Evolutionary conservation across 2,329 filamentous ascomycete genomes (phyloP).

Genomic region (Blastomyces percursus): DNA sequence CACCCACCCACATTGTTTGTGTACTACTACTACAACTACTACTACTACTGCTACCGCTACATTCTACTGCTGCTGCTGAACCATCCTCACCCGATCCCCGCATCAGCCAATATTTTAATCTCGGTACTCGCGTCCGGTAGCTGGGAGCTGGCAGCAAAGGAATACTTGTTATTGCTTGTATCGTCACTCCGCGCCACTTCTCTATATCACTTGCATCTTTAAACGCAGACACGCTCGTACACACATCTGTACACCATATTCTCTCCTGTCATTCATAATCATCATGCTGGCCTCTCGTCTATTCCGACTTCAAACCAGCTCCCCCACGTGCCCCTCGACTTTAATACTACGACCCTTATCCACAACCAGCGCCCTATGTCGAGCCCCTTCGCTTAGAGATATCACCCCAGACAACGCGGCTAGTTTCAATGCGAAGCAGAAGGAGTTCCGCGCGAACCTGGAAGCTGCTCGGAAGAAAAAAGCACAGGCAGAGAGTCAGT

Average conservation of each 20-base stretch:
- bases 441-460: conserved; percentile 73
- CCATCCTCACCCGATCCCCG: neutral
- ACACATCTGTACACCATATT: neutral
- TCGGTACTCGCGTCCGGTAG: neutral
- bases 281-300: conserved; percentile 40
- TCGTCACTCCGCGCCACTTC: neutral
- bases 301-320: conserved; percentile 33
- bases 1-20: neutral
- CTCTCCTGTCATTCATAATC: conserved; percentile 4
- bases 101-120: neutral
- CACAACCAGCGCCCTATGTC: conserved; percentile 41
- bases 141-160: neutral
- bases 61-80: neutral
- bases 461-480: conserved; percentile 63
- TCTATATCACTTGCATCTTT: neutral
- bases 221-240: conserved; percentile 7
- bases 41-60: neutral
- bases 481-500: conserved; percentile 76
- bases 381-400: conserved; percentile 72
- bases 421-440: conserved; percentile 72
- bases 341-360: conserved; percentile 42
- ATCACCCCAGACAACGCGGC: conserved; percentile 62
- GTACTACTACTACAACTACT: neutral
- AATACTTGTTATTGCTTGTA: neutral
- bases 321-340: conserved; percentile 24